Evolutionary conservation across 177 flowering plant genomes (phyloP).

Genomic region (Vitis hybrid): DNA sequence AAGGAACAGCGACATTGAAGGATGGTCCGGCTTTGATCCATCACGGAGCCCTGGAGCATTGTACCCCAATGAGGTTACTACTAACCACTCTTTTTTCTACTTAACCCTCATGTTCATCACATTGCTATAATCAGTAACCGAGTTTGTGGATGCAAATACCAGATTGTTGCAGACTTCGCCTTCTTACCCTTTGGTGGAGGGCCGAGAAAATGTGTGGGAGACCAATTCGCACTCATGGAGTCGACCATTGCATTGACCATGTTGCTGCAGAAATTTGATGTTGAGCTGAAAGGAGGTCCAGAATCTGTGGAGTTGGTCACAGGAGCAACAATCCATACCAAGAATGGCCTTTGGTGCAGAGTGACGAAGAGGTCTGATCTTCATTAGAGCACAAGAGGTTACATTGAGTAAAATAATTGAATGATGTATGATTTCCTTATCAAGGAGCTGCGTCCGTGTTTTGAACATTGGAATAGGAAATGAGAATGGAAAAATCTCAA

Average conservation of each 20-base stretch:
- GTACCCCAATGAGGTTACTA: constrained; percentile 86
- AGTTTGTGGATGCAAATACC: constrained; percentile 12
- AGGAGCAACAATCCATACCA: constrained; percentile 95
- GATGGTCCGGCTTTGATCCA: constrained; percentile 96
- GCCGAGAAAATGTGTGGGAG: constrained; percentile 96
- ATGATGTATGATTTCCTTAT: too few relatives aligned
- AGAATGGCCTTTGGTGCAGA: constrained; percentile 89
- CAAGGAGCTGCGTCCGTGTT: too few relatives aligned
- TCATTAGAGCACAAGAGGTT: constrained; percentile 2
- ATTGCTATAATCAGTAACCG: background rate
- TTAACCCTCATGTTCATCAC: too few relatives aligned
- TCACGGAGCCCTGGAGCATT: constrained; percentile 88
- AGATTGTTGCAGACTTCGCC: constrained; percentile 88
- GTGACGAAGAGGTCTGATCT: constrained; percentile 44
- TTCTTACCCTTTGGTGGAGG: constrained; percentile 98
- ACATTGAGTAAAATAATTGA: too few relatives aligned
- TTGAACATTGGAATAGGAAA: too few relatives aligned
- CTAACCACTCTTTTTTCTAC: background rate
- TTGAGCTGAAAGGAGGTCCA: constrained; percentile 73
- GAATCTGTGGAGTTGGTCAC: constrained; percentile 88
- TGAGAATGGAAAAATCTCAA: too few relatives aligned
- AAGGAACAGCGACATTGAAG: constrained; percentile 55
- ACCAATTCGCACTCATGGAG: constrained; percentile 96
- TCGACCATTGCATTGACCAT: constrained; percentile 82
- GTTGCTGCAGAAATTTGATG: constrained; percentile 83